Evolutionary conservation across 441 rosid species (phyloP).

Genomic region (Populus hybrid): DNA sequence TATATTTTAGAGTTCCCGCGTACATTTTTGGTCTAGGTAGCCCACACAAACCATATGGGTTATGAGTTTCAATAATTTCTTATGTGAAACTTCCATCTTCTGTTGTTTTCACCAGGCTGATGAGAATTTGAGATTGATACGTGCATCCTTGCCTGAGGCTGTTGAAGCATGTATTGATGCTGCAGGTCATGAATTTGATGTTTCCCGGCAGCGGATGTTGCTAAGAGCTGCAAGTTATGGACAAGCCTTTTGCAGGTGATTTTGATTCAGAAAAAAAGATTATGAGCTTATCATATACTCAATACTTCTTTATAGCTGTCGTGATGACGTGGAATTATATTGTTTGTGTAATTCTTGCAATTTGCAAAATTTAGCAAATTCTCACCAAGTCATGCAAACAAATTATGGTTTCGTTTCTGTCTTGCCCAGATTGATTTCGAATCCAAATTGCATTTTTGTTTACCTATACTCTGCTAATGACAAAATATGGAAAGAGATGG

Average conservation of each 20-base stretch:
- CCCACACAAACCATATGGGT: neutral
- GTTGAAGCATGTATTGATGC: conserved; percentile 97
- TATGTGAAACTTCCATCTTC: conserved; percentile 11
- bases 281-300: neutral
- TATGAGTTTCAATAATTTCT: conserved; percentile 4
- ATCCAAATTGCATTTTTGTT: neutral
- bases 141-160: conserved; percentile 85
- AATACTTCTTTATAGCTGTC: neutral
- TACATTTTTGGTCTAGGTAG: neutral
- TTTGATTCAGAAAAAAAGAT: conserved; percentile 8
- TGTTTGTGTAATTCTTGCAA: neutral
- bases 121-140: conserved; percentile 93
- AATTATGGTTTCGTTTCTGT: neutral
- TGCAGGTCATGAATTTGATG: conserved; percentile 92
- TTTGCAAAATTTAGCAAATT: too few species aligned
- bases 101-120: conserved; percentile 70
- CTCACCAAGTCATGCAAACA: neutral
- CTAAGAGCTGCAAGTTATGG: conserved; percentile 99
- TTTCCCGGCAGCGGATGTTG: conserved; percentile 72
- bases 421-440: neutral
- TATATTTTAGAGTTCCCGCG: neutral
- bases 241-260: conserved; percentile 97
- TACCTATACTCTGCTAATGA: neutral
- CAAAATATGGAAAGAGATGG: neutral
- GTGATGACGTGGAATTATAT: neutral